Evolutionary conservation across 78 protist genomes (phyloP), one percentile per base, ranked within the genome.

Genomic region (Capsaspora owczarzaki): DNA sequence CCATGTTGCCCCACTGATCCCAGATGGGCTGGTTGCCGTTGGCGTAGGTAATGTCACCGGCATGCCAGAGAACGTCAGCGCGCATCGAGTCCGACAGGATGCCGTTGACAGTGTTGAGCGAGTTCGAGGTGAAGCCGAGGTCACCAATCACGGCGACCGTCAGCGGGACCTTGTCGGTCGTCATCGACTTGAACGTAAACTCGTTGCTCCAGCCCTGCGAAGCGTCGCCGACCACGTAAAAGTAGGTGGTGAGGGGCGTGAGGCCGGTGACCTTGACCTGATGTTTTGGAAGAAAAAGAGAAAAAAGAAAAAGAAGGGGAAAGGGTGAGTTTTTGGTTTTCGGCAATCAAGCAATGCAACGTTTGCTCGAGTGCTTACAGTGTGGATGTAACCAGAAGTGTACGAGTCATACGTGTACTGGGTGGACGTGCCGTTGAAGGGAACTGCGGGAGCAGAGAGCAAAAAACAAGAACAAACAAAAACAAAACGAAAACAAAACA

Each of bases 171-270:
- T 46, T n/a, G n/a, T n/a, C n/a, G n/a, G n/a, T n/a, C n/a, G n/a
- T n/a, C n/a, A n/a, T n/a, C n/a, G n/a, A n/a, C n/a, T n/a, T 35
- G 41, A 63, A 29, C 42, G 72, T 33, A 63, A 63, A 63, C 41
- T 63, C 72, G 38, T 29, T 41, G 41, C 72, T 63, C 72, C 72
- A 63, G 19, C 41, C 41, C 8, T 16, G 42, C 20, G 41, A 3
- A 29, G 6, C 35, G 41, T 63, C 72, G 72, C 72, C 72, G 43
- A 63, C 72, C 66, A 33, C 10, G 72, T 63, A 63, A 16, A 33
- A 63, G 72, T 63, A 63, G n/a, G 35, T 63, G 33, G 72, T 63
- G 72, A 29, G 72, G n/a, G 72, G 43, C 35, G 35, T 25, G 38
- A 63, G 72, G 72, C 72, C 72, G 56, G n/a, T 49, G n/a, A 49